phyloP scores from a whole-genome alignment of 768 basidiomycete species.

The Amyloporia xantha region DNA sequence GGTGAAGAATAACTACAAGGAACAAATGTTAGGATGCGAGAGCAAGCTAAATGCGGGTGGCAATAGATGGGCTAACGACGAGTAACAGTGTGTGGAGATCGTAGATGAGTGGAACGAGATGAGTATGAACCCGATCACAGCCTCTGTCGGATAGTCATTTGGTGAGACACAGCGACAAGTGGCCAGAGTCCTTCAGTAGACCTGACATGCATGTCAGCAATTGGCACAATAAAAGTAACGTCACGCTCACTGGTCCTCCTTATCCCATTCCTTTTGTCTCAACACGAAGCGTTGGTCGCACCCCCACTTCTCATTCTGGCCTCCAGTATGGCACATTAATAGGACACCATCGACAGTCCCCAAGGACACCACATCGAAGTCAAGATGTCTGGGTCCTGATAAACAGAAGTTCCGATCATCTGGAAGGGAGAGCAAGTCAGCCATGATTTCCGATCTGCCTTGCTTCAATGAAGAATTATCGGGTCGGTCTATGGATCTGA shows the following conservation, averaged over 20 bases:
- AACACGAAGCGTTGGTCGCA: conserved; percentile 20
- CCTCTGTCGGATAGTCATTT: conserved; percentile 11
- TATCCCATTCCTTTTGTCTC: conserved; percentile 14
- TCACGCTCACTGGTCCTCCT: conserved; percentile 14
- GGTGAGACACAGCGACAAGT: conserved; percentile 19
- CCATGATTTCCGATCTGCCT: conserved; percentile 13
- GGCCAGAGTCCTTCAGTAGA: conserved; percentile 15
- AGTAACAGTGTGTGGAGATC: no score
- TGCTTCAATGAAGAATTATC: neutral
- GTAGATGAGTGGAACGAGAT: no score
- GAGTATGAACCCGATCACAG: neutral
- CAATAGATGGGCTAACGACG: no score
- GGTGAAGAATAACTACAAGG: no score
- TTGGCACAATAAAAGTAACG: neutral
- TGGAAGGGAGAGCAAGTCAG: conserved; percentile 17
- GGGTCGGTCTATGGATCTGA: neutral
- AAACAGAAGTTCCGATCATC: conserved; percentile 6
- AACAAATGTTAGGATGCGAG: no score
- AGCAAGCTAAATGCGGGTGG: no score
- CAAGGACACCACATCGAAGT: conserved; percentile 14
- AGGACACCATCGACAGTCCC: conserved; percentile 9
- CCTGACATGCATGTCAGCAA: conserved; percentile 1
- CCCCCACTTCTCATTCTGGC: neutral
- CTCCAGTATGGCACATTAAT: conserved; percentile 12
- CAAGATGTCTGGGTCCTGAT: neutral